Percentiles rank a stretch among this genome's conserved stretches.
Evolutionary conservation across 176 grass and related monocot species (phyloP).

Genomic region (Phragmites australis): DNA sequence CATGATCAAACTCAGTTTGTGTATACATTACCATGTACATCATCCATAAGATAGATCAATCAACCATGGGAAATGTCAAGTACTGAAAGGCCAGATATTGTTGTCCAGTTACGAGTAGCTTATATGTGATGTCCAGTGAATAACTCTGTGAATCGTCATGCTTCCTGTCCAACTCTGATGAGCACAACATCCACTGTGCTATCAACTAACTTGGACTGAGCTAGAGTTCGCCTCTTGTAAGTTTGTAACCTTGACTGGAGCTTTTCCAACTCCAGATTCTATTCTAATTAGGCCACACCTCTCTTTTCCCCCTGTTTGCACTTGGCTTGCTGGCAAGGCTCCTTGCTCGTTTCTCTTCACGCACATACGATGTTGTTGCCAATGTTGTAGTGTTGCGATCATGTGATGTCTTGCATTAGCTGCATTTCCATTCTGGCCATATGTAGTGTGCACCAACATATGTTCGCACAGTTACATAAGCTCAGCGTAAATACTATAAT

Average conservation of each 20-base stretch:
- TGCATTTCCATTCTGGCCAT: not conserved
- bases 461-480: not conserved
- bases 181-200: not conserved
- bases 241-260: not conserved
- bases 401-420: not conserved
- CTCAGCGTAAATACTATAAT: not conserved
- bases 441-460: not conserved
- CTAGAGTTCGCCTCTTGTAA: not conserved
- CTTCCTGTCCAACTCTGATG: not conserved
- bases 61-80: no score
- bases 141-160: not conserved
- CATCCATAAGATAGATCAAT: not conserved
- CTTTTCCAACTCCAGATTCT: not conserved
- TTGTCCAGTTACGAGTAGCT: no score
- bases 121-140: not conserved
- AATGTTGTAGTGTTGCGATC: not conserved
- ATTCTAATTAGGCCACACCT: not conserved
- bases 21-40: not conserved
- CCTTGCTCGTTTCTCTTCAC: not conserved
- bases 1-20: slow-evolving; percentile 6
- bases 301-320: not conserved
- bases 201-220: not conserved
- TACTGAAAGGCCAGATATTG: no score
- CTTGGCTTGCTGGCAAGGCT: not conserved
- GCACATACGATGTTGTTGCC: not conserved